Percentiles rank a stretch among this genome's conserved stretches.
Conservation (phyloP, 1,139 yeast species). For the Debaryomyces sp. region DNA sequence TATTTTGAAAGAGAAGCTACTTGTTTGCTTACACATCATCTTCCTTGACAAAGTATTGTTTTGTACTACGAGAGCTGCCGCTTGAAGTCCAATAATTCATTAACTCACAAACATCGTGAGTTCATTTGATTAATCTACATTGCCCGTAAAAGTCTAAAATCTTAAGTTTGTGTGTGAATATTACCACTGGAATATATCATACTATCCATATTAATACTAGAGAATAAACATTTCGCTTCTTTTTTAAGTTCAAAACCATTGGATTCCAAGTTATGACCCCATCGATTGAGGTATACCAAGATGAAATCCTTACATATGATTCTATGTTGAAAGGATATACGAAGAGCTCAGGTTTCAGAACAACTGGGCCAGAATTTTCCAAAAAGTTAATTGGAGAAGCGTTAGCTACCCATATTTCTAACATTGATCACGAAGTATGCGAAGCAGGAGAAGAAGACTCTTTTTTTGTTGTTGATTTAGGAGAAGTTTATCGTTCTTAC, state of each 20-base stretch:
- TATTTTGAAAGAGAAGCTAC: not conserved
- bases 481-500: slow-evolving; percentile 65
- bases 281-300: slow-evolving; percentile 20
- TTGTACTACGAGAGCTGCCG: slow-evolving; percentile 51
- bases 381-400: slow-evolving; percentile 38
- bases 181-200: not conserved
- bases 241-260: not conserved
- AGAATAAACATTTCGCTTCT: not conserved
- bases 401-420: slow-evolving; percentile 41
- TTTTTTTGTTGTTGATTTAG: slow-evolving; percentile 86
- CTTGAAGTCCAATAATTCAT: slow-evolving; percentile 37
- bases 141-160: slow-evolving; percentile 11
- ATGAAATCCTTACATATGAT: slow-evolving; percentile 16
- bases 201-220: not conserved
- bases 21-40: slow-evolving; percentile 1
- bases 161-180: slow-evolving; percentile 5
- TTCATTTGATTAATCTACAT: slow-evolving; percentile 14
- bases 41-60: slow-evolving; percentile 4
- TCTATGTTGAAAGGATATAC: slow-evolving; percentile 7
- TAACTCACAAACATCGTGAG: slow-evolving; percentile 40
- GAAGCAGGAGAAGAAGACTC: slow-evolving; percentile 82
- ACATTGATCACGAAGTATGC: slow-evolving; percentile 62
- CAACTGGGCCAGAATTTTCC: not conserved
- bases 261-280: slow-evolving; percentile 31
- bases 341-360: not conserved